These are phyloP conservation scores for Tulasnella sp. DNA, from an alignment of 768 basidiomycete species.

Conservation along the genomic window DNA sequence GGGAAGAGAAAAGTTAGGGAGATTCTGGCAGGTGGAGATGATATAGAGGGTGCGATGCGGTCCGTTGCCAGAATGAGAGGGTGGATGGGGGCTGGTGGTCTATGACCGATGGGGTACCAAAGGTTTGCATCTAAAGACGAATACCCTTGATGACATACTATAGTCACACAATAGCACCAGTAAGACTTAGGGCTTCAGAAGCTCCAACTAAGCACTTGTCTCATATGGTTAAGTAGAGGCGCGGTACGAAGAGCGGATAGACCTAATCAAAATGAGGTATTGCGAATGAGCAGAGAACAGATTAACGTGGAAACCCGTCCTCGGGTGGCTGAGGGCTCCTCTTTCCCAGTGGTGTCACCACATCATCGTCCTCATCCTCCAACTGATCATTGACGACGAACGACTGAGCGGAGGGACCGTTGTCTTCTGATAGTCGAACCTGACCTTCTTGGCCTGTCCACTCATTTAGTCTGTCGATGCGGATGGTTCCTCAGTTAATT, in stretches of 20 bases:
- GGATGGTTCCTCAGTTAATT: too few relatives aligned
- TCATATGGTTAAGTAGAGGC: too few relatives aligned
- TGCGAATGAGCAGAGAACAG: too few relatives aligned
- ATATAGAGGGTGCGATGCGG: slow-evolving; percentile 12
- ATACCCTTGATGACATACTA: not conserved
- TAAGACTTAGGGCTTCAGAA: too few relatives aligned
- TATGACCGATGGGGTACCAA: not conserved
- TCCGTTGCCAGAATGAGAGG: slow-evolving; percentile 20
- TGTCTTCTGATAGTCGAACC: not conserved
- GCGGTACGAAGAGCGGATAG: too few relatives aligned
- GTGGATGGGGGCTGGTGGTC: slow-evolving; percentile 13
- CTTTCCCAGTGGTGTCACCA: not conserved
- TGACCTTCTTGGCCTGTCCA: not conserved
- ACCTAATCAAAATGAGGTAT: too few relatives aligned
- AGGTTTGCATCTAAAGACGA: not conserved
- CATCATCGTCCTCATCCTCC: not conserved
- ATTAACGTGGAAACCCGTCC: too few relatives aligned
- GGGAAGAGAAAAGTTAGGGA: slow-evolving; percentile 22
- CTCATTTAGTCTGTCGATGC: not conserved
- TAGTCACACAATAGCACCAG: too few relatives aligned
- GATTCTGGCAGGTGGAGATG: not conserved
- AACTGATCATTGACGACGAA: slow-evolving; percentile 4
- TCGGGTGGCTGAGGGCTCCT: not conserved
- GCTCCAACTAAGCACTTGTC: too few relatives aligned
- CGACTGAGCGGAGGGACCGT: not conserved